These are phyloP conservation scores for Scopulariopsis brevicaulis DNA, from an alignment of 2,329 filamentous ascomycete species.

Conservation along the genomic window DNA sequence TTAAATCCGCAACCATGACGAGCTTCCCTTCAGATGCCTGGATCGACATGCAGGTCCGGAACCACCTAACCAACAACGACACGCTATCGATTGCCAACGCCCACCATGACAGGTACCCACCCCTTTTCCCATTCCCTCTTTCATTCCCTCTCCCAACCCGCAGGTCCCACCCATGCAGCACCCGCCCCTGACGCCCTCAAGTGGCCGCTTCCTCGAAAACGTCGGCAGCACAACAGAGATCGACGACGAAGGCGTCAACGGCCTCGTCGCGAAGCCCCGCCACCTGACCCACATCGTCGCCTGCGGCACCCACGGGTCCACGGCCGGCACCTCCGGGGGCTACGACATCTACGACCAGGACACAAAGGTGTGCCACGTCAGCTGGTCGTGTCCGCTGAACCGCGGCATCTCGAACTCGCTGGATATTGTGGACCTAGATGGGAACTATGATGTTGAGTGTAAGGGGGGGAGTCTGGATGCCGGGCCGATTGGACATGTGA, in stretches of 20 bases:
- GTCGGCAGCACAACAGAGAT: background rate
- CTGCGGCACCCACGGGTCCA: background rate
- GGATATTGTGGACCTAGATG: background rate
- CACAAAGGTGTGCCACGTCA: background rate
- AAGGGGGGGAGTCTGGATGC: background rate
- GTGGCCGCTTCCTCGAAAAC: background rate
- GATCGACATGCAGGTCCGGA: background rate
- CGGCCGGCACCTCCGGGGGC: background rate
- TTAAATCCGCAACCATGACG: background rate
- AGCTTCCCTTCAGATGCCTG: background rate
- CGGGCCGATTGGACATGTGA: background rate
- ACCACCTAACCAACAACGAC: background rate
- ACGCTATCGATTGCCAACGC: background rate
- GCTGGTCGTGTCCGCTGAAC: background rate
- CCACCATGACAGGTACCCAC: background rate
- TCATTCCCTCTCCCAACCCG: background rate
- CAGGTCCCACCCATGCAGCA: background rate
- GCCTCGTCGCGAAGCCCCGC: background rate
- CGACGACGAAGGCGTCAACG: background rate
- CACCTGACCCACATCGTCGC: background rate
- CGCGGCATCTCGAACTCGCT: background rate
- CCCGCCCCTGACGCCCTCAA: background rate
- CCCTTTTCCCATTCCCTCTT: background rate
- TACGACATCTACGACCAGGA: background rate
- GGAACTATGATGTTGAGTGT: background rate